These are phyloP conservation scores for Cicer chorassanicum DNA, from an alignment of 306 rosid genomes.

Conservation along the genomic window DNA sequence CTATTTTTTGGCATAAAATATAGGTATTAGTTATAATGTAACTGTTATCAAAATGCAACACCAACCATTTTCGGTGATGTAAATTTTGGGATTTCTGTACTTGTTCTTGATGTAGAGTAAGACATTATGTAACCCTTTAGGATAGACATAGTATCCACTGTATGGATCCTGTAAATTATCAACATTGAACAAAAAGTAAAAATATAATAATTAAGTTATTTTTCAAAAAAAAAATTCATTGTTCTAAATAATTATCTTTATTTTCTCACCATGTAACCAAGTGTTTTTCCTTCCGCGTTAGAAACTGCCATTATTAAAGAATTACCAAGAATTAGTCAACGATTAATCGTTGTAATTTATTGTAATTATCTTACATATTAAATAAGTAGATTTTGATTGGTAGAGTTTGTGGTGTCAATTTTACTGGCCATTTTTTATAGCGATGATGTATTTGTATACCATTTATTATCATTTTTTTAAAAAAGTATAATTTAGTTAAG, in stretches of 20 bases:
- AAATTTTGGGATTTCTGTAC: slow-evolving; percentile 41
- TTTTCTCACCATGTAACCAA: slow-evolving; percentile 49
- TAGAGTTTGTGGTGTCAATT: too few species aligned
- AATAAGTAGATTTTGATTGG: neutral
- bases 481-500: neutral
- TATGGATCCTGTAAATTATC: neutral
- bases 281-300: slow-evolving; percentile 26
- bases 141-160: slow-evolving; percentile 13
- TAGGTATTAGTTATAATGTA: neutral
- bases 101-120: slow-evolving; percentile 34
- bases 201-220: neutral
- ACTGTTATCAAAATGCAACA: neutral
- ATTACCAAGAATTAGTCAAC: neutral
- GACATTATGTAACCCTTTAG: slow-evolving; percentile 43
- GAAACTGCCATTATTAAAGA: slow-evolving; percentile 13
- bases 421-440: too few species aligned
- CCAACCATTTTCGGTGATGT: slow-evolving; percentile 53
- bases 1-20: neutral
- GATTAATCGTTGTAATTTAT: neutral
- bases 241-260: neutral
- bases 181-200: neutral
- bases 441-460: too few species aligned
- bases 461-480: too few species aligned
- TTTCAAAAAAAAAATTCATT: neutral
- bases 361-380: neutral